These are phyloP conservation scores for Ashbya aceris DNA, from an alignment of 1,139 yeast species.

Conservation along the genomic window DNA sequence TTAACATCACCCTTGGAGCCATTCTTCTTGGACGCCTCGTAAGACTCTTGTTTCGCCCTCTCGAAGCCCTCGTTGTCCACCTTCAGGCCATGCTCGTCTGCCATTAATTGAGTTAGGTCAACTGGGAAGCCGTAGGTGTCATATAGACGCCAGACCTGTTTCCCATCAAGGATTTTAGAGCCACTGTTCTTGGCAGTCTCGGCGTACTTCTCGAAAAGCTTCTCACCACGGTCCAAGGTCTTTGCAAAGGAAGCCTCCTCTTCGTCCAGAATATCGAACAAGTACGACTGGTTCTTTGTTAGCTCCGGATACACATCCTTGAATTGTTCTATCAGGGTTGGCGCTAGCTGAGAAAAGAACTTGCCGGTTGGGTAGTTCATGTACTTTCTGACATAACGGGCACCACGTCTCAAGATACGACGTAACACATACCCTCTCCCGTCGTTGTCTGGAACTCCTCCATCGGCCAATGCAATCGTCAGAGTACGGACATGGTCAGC, in stretches of 20 bases:
- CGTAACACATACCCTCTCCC: constrained; percentile 98
- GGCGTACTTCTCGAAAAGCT: constrained; percentile 88
- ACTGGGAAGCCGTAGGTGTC: constrained; percentile 99
- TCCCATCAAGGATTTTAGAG: constrained; percentile 74
- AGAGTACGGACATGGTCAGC: constrained; percentile 98
- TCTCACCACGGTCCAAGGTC: constrained; percentile 97
- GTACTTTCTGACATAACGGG: constrained; percentile 92
- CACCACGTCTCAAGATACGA: constrained; percentile 95
- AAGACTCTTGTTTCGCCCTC: constrained; percentile 75
- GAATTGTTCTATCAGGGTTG: constrained; percentile 85
- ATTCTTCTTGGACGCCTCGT: constrained; percentile 91
- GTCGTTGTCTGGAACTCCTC: constrained; percentile 98
- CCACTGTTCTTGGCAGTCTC: constrained; percentile 68
- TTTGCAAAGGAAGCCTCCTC: constrained; percentile 92
- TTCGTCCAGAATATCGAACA: constrained; percentile 86
- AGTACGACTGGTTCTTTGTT: constrained; percentile 56
- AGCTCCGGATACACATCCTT: constrained; percentile 87
- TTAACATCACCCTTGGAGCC: constrained; percentile 53
- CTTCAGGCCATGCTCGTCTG: constrained; percentile 92
- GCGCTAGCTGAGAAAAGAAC: constrained; percentile 85
- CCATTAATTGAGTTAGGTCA: constrained; percentile 95
- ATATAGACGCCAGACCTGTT: constrained; percentile 95
- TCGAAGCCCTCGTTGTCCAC: constrained; percentile 91
- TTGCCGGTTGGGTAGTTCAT: constrained; percentile 92
- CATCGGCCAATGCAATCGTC: constrained; percentile 93